Base-by-base conservation (phyloP, 129 eudicot genomes). In the Pittosporum tobira region DNA sequence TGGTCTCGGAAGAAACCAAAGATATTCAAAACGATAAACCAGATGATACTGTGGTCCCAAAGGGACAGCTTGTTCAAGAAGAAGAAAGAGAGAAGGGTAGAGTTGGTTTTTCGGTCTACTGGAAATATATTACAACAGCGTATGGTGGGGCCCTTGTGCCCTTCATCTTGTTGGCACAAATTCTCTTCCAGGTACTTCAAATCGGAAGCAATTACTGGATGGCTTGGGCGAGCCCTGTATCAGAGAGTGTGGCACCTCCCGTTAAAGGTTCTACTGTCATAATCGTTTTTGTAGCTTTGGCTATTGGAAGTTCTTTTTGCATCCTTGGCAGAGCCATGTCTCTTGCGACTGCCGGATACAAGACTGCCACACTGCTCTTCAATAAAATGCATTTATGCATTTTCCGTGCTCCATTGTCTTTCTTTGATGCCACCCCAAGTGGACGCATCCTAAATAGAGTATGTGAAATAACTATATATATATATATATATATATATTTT, bases 401-500 rank as follows among this genome's bases (percentile, higher is more conserved):
- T 49, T 86, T 90, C 34, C 89, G 95, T 22, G 98, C 98, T 14
- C 95, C 98, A 16, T 86, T 90, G 98, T 80, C 98, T 40, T 90
- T 90, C 77, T 90, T 90, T 60, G 98, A 90, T 79, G 73, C 97
- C 70, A 89, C 88, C 16, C 97, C 97, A 44, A 82, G 94, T 66
- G 95, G 97, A 18, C 78, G 97, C 53, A 74, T 90, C 61, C 76
- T 90, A 22, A 90, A 75, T 34, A 62, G 97, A 68, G 97, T 90
- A 75, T 42, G 88, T 58, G 45, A 62, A 44, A 43, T 20, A n/a
- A n/a, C n/a, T n/a, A n/a, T n/a, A n/a, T n/a, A n/a, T n/a, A n/a
- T n/a, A n/a, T n/a, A n/a, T n/a, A n/a, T 63, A 24, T 49, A 24
- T 60, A 47, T 42, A 48, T 54, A 1, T 4, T 30, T 38, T n/a